Base-by-base conservation (phyloP, 352 stramenopile species). In the Globisporangium uncinulatum region DNA sequence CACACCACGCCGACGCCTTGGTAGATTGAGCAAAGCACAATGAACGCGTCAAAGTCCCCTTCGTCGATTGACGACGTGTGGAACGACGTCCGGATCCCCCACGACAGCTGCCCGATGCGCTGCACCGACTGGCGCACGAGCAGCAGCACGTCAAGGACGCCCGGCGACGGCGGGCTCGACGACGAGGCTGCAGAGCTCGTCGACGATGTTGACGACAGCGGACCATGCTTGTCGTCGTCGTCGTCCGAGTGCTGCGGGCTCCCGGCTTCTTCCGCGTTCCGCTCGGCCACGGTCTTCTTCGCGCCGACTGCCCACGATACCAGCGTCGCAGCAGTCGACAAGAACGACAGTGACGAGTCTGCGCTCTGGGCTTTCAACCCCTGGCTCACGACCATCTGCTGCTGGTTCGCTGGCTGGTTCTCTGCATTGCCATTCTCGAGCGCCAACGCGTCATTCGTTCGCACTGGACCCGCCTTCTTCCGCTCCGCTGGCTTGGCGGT, bases 21-120 rank as follows among this genome's bases (percentile, higher is more conserved):
- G 54, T 94, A 94, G 42, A 94, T 92, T n/a, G 82, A 90, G 62
- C 84, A 94, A 21, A 94, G 56, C 54, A 91, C 83, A 32, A 90
- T 86, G 56, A 88, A 94, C 20, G 82, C 84, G 41, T 94, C 82
- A 54, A 91, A 91, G 54, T 85, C 74, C n/a, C 79, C 75, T 51
- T 92, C 80, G 36, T 94, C 84, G 62, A 91, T 87, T 10, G 79
- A 84, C 10, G 80, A 86, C 43, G 84, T 94, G 61, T 94, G 82
- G 52, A 79, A 86, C n/a, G 84, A 91, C 6, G 84, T 92, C 7
- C 84, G 82, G 8, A 92, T 70, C 9, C 82, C 83, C 84, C 84
- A 94, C 6, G 82, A 91, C 17, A 94, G 64, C 51, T 89, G 80
- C 9, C 82, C 80, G 19, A 94, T 89, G 56, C 79, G 80, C 65